Evolutionary conservation across 2,329 filamentous ascomycete species (phyloP), one percentile per base, ranked within the genome.

Genomic region (Fusarium staphyleae): DNA sequence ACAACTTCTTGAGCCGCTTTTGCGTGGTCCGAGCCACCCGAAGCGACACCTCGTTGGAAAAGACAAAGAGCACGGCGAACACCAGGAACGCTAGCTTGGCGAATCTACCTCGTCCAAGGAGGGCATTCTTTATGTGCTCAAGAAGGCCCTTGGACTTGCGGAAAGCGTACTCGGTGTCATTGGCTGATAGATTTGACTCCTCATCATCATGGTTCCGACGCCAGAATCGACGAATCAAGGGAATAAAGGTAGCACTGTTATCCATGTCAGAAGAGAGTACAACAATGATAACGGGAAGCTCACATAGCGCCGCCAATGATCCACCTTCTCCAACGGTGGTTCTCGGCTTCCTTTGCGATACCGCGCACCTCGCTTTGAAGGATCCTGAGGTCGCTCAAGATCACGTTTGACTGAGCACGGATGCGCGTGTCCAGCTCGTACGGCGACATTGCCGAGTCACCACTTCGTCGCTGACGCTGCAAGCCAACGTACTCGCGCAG

Each of bases 131-230:
- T 63, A 85, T 81, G 44, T 81, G 77, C 3, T 75, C 62, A 22
- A 85, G 70, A 4, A 85, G 75, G 3, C 75, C 73, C 67, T 77
- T 78, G 68, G 80, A 81, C 60, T 74, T 75, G 19, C 68, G 70
- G 66, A 84, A 85, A 24, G 83, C 82, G 63, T 85, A 81, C 70
- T 85, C 83, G 19, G 83, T 86, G 59, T 79, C 75, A 67, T 82
- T 84, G 55, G 77, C 66, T 1, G 75, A 69, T 7, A 53, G 43
- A 8, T 72, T 67, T 3, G 71, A 70, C 45, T 75, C 72, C 46
- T 75, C 72, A 12, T 75, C 72, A 12, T 75, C 68, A 10, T 68
- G 52, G 12, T 74, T 70, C 13, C 80, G 76, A 13, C 78, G 77
- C 68, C 83, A 84, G 60, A 85, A 74, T 34, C 71, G 70, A 34